A percentile compares a stretch with the other conserved stretches of the same genome.
phyloP scores from a whole-genome alignment of 1,284 basidiomycete genomes.

The Testicularia cyperi region DNA sequence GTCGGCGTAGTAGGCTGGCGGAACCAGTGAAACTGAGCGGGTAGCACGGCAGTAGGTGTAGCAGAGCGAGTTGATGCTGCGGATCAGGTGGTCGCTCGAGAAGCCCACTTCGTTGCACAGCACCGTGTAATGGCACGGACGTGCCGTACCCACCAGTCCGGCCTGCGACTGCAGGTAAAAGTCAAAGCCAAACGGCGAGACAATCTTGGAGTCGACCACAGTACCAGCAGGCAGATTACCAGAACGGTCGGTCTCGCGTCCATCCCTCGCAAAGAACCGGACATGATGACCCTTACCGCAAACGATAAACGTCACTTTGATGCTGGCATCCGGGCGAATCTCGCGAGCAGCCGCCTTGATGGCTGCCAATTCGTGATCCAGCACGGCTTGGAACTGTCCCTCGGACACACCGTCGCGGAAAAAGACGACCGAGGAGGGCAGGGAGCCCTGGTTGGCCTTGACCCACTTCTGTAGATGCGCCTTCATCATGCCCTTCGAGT shows the following conservation, averaged over 20 bases:
- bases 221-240: constrained; percentile 63
- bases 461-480: constrained; percentile 41
- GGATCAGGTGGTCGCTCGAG: constrained; percentile 38
- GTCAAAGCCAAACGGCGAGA: constrained; percentile 63
- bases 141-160: constrained; percentile 59
- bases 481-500: constrained; percentile 41
- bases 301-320: constrained; percentile 50
- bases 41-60: constrained; percentile 62
- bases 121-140: constrained; percentile 62
- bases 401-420: constrained; percentile 64
- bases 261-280: constrained; percentile 61
- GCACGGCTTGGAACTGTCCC: constrained; percentile 62
- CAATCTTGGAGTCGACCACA: constrained; percentile 60
- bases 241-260: constrained; percentile 55
- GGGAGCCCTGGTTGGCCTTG: constrained; percentile 46
- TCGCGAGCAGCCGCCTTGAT: constrained; percentile 51
- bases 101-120: constrained; percentile 60
- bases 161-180: constrained; percentile 52
- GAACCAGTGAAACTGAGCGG: constrained; percentile 60
- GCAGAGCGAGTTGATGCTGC: constrained; percentile 59
- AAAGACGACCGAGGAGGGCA: constrained; percentile 61
- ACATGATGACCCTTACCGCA: constrained; percentile 60
- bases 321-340: constrained; percentile 56
- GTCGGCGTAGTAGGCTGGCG: constrained; percentile 63
- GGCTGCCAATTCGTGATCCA: constrained; percentile 60